Base-by-base conservation (phyloP, 2,329 filamentous ascomycete genomes). In the Coniochaeta sp. region DNA sequence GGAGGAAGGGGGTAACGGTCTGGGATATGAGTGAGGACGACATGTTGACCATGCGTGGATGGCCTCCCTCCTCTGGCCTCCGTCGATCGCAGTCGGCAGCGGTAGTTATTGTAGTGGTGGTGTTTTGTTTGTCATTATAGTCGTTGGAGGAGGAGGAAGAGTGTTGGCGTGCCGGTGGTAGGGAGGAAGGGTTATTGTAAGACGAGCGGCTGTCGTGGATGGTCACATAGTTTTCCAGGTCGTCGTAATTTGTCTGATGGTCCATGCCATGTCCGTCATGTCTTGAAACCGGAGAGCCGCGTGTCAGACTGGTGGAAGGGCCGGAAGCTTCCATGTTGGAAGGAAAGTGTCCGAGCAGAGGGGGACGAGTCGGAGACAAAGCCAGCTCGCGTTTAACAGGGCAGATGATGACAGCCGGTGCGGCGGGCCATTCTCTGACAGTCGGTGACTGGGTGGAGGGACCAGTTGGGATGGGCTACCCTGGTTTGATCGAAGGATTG, bases 1-100 rank as follows among this genome's bases (percentile, higher is more conserved):
- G 85, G 51, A 97, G 81, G 66, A 96, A 97, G 1, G 92, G 91
- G 31, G 86, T 87, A 57, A 96, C 84, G 52, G 88, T 89, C 71
- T 89, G 83, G 61, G 83, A 81, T 56, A 88, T 86, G 52, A 90
- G 78, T 58, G 85, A 85, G 55, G 76, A 74, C 47, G 79, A 74
- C 76, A 83, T 82, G 64, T 76, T 81, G 60, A 74, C 71, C 48
- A 81, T 68, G 18, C 77, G 72, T 35, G 71, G 70, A 51, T 67
- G 67, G 55, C 75, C 72, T 57, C 74, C 71, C 53, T 79, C 75
- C 53, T 77, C 71, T 20, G 72, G 73, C 52, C 76, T 68, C 54
- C 72, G 66, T 57, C 76, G 71, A 56, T 81, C 73, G 61, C 77
- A 81, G 62, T 74, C 63, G 24, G 45, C 45, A 30, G 4, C 28